Percentiles rank a stretch among this genome's conserved stretches.
Conservation (phyloP, 1,139 yeast genomes). For the Spathaspora sp. region DNA sequence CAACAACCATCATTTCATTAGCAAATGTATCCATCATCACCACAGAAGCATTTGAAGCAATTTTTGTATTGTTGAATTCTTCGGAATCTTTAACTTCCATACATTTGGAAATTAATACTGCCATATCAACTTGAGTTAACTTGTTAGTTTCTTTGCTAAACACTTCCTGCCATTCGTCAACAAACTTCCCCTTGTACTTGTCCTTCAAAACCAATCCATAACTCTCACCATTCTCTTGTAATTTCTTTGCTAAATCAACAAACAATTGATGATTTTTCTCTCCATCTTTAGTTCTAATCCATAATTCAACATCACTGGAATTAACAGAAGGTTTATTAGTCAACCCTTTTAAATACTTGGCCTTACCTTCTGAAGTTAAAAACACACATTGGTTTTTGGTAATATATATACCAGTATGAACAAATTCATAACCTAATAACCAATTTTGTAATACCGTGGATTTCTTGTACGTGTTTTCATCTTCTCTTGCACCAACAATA, state of each 20-base stretch:
- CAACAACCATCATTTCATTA: slow-evolving; percentile 83
- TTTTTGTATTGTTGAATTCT: slow-evolving; percentile 63
- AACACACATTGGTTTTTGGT: slow-evolving; percentile 61
- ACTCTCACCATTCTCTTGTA: slow-evolving; percentile 43
- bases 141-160: slow-evolving; percentile 30
- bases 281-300: slow-evolving; percentile 80
- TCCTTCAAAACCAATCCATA: slow-evolving; percentile 74
- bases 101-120: slow-evolving; percentile 50
- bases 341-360: slow-evolving; percentile 69
- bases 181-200: slow-evolving; percentile 76
- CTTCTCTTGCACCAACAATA: slow-evolving; percentile 80
- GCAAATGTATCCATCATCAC: slow-evolving; percentile 83
- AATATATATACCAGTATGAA: slow-evolving; percentile 77
- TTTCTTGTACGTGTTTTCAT: slow-evolving; percentile 87
- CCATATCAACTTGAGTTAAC: slow-evolving; percentile 54
- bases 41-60: slow-evolving; percentile 77
- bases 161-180: slow-evolving; percentile 69
- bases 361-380: slow-evolving; percentile 85
- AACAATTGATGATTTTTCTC: slow-evolving; percentile 73
- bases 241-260: slow-evolving; percentile 51
- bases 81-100: slow-evolving; percentile 80
- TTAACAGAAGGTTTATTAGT: slow-evolving; percentile 37
- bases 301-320: slow-evolving; percentile 55
- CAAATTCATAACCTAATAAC: slow-evolving; percentile 93
- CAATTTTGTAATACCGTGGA: slow-evolving; percentile 88